phyloP scores from a whole-genome alignment of 495 filamentous ascomycete genomes.

The Cenococcum geophilum region DNA sequence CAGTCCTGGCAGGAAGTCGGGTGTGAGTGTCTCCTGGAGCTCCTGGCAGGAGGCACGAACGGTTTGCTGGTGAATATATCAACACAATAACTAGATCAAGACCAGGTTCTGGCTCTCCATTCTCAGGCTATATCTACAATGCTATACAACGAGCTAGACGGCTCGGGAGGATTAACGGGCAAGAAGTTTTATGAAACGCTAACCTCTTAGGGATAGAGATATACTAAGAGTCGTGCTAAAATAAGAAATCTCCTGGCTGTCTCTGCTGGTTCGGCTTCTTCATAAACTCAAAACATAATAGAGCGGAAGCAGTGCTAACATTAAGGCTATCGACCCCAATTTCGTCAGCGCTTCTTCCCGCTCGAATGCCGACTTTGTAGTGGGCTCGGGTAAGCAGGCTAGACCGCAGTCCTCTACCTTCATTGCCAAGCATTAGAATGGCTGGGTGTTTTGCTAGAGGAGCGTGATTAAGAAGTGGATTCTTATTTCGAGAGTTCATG shows the following conservation, averaged over 20 bases:
- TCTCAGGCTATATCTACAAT: no score
- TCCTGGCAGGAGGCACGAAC: no score
- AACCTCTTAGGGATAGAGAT: no score
- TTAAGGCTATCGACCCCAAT: slow-evolving; percentile 72
- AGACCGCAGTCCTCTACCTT: slow-evolving; percentile 64
- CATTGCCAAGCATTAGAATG: slow-evolving; percentile 75
- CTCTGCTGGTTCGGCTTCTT: slow-evolving; percentile 30
- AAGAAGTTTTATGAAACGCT: no score
- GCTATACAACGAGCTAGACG: no score
- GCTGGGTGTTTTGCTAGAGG: slow-evolving; percentile 58
- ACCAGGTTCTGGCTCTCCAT: no score
- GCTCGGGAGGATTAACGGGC: no score
- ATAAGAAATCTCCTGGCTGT: slow-evolving; percentile 17
- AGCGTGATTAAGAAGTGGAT: slow-evolving; percentile 14
- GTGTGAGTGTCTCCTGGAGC: no score
- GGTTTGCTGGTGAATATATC: no score
- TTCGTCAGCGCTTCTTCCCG: slow-evolving; percentile 38
- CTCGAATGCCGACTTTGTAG: slow-evolving; percentile 50
- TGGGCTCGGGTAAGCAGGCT: slow-evolving; percentile 60
- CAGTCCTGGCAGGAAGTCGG: no score
- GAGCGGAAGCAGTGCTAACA: slow-evolving; percentile 74
- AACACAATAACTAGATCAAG: no score
- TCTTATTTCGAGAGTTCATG: slow-evolving; percentile 12
- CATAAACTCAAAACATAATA: slow-evolving; percentile 63
- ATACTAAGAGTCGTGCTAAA: neutral